phyloP scores from a whole-genome alignment of 805 yeast genomes.

The Clavispora asparagi region DNA sequence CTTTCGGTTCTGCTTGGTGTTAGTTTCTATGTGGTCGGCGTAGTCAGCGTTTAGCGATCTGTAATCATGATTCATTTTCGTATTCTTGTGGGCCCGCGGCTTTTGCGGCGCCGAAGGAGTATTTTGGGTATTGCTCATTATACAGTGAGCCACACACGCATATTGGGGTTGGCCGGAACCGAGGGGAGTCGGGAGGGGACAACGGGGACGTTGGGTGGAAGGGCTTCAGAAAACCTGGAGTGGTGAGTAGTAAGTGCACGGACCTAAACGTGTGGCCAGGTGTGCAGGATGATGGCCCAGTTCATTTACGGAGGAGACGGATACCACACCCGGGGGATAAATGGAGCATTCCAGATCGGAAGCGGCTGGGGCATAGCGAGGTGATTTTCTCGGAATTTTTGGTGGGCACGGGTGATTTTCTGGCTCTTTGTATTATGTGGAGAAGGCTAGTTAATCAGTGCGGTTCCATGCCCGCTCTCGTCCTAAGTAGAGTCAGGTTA shows the following conservation, averaged over 20 bases:
- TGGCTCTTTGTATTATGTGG: too few relatives aligned
- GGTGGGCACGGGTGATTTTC: too few relatives aligned
- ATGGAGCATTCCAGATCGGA: too few relatives aligned
- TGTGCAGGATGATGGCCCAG: background rate
- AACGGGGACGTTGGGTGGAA: background rate
- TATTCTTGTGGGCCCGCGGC: background rate
- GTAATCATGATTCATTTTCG: background rate
- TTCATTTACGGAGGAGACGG: background rate
- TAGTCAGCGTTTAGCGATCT: conserved; percentile 3
- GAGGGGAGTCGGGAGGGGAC: background rate
- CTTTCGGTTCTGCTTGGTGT: conserved; percentile 4
- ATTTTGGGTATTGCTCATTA: conserved; percentile 1
- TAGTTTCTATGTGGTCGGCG: conserved; percentile 5
- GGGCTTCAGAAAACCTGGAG: background rate
- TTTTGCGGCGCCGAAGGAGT: background rate
- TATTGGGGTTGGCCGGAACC: background rate
- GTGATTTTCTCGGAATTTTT: too few relatives aligned
- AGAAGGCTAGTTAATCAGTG: too few relatives aligned
- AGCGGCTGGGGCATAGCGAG: too few relatives aligned
- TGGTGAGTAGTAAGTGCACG: background rate
- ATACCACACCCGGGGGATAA: background rate
- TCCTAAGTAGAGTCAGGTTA: too few relatives aligned
- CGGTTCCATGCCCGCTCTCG: too few relatives aligned
- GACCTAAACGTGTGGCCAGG: background rate
- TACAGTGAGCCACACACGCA: conserved; percentile 1